A percentile compares a stretch with the other conserved stretches of the same genome.
These are phyloP conservation scores for Cyclotella sp. DNA, from an alignment of 108 stramenopile species.

Conservation along the genomic window DNA sequence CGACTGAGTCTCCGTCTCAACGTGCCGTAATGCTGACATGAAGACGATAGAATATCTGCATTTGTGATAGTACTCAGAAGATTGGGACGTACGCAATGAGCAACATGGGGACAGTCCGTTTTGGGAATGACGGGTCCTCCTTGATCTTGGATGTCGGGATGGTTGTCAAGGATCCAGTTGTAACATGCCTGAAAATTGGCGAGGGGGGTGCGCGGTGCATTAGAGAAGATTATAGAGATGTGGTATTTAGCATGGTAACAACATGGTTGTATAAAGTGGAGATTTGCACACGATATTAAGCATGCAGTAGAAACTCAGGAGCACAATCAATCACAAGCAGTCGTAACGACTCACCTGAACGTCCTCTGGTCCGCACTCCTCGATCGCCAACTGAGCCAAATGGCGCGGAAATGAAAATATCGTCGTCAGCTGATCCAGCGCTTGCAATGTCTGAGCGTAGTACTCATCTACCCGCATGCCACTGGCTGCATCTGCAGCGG, in stretches of 20 bases:
- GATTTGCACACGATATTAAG: too few species aligned
- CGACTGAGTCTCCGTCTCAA: constrained; percentile 17
- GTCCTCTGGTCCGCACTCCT: constrained; percentile 43
- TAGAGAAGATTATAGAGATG: too few species aligned
- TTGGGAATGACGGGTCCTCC: constrained; percentile 77
- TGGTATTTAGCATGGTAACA: too few species aligned
- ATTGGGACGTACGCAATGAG: constrained; percentile 12
- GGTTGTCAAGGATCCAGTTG: constrained; percentile 78
- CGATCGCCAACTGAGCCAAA: constrained; percentile 26
- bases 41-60: background rate
- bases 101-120: constrained; percentile 75
- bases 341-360: constrained; percentile 16
- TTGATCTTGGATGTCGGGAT: constrained; percentile 52
- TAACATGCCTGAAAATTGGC: constrained; percentile 38
- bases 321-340: too few species aligned
- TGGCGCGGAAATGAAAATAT: constrained; percentile 27
- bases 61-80: background rate
- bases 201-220: too few species aligned
- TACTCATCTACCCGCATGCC: constrained; percentile 8
- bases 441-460: constrained; percentile 33
- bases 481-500: constrained; percentile 3
- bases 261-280: too few species aligned
- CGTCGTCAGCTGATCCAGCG: constrained; percentile 27
- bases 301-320: too few species aligned
- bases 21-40: constrained; percentile 33